These are phyloP conservation scores for Curvularia spicifera DNA, from an alignment of 2,329 filamentous ascomycete genomes.

Conservation along the genomic window DNA sequence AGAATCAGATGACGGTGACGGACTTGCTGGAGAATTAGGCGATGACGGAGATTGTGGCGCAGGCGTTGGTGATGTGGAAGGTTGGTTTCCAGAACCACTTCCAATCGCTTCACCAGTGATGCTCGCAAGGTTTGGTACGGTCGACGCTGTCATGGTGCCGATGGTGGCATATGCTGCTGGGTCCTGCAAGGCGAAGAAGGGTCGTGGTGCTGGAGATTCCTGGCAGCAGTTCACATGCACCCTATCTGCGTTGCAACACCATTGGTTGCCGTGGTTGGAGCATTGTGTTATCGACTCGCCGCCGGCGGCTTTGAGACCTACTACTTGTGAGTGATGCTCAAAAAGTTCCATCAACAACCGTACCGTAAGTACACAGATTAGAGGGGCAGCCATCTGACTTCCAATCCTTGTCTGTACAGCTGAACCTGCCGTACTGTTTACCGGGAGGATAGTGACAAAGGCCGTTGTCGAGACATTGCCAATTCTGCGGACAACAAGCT, in stretches of 20 bases:
- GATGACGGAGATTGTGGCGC: slow-evolving; percentile 13
- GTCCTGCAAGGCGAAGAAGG: slow-evolving; percentile 43
- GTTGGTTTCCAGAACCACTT: slow-evolving; percentile 7
- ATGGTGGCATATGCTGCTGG: slow-evolving; percentile 44
- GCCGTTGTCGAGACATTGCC: slow-evolving; percentile 49
- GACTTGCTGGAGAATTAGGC: slow-evolving; percentile 2
- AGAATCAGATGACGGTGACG: not conserved
- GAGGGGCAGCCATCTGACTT: slow-evolving; percentile 40
- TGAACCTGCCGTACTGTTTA: slow-evolving; percentile 42
- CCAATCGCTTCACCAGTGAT: slow-evolving; percentile 36
- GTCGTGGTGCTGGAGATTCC: slow-evolving; percentile 37
- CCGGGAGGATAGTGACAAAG: slow-evolving; percentile 40
- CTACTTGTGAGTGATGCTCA: slow-evolving; percentile 6
- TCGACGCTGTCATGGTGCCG: slow-evolving; percentile 31
- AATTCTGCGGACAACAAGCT: slow-evolving; percentile 47
- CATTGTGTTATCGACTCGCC: slow-evolving; percentile 45
- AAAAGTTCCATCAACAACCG: not conserved
- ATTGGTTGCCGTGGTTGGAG: slow-evolving; percentile 40
- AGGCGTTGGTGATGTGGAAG: slow-evolving; percentile 23
- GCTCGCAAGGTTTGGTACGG: slow-evolving; percentile 28
- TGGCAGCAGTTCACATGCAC: slow-evolving; percentile 42
- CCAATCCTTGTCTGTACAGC: slow-evolving; percentile 47
- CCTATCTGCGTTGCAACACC: slow-evolving; percentile 46
- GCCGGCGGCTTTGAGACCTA: slow-evolving; percentile 34
- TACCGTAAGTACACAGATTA: slow-evolving; percentile 47